Conservation (phyloP, 2,329 filamentous ascomycete species). For the Trichoderma sp. region DNA sequence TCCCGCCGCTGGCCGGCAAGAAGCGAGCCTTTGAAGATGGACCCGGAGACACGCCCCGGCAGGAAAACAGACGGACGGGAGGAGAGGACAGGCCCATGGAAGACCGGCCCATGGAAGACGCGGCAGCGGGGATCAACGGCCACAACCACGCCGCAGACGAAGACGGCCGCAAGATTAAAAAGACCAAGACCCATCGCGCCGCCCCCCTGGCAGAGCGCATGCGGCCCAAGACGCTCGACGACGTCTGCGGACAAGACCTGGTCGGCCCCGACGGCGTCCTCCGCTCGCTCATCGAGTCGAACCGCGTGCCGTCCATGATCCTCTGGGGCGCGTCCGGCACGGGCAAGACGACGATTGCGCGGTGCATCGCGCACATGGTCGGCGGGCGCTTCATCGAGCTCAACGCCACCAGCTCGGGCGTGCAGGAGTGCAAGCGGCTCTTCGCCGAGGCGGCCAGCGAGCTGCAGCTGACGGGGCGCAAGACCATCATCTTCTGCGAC, state of each 20-base stretch:
- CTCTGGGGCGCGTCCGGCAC: conserved; percentile 84
- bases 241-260: conserved; percentile 88
- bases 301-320: conserved; percentile 91
- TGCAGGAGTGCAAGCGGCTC: conserved; percentile 89
- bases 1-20: conserved; percentile 42
- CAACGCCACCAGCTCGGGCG: conserved; percentile 86
- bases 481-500: conserved; percentile 96
- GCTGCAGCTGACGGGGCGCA: conserved; percentile 76
- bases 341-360: conserved; percentile 88
- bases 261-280: conserved; percentile 84
- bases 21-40: conserved; percentile 61
- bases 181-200: conserved; percentile 67
- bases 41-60: conserved; percentile 42
- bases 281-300: conserved; percentile 80
- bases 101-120: conserved; percentile 20
- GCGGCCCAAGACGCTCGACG: conserved; percentile 80
- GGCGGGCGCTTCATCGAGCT: conserved; percentile 91
- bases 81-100: conserved; percentile 16
- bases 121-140: background rate
- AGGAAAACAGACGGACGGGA: background rate
- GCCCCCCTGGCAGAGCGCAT: conserved; percentile 92
- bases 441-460: conserved; percentile 85
- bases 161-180: conserved; percentile 58
- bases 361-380: conserved; percentile 81
- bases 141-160: conserved; percentile 31